These are phyloP conservation scores for Orbilia oligospora DNA, from an alignment of 2,329 filamentous ascomycete species.

Conservation along the genomic window DNA sequence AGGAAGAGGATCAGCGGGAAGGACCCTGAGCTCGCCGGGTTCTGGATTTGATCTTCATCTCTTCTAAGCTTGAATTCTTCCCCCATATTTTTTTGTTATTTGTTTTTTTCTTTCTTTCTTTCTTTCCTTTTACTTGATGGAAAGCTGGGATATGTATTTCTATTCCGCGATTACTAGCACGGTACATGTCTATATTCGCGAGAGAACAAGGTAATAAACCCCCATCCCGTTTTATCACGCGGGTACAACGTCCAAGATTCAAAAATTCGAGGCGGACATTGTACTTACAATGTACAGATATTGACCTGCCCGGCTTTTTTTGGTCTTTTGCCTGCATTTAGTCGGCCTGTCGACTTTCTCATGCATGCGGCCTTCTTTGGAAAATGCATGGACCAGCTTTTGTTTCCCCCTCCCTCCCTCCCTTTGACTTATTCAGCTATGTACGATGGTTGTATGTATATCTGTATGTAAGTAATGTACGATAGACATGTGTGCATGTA, in stretches of 20 bases:
- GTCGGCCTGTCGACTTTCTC: not conserved
- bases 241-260: slow-evolving; percentile 3
- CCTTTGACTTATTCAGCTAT: too few relatives aligned
- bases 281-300: not conserved
- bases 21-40: slow-evolving; percentile 42
- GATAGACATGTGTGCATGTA: not conserved
- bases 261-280: slow-evolving; percentile 26
- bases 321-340: not conserved
- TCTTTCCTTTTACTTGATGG: too few relatives aligned
- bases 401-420: not conserved
- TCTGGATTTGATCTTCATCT: not conserved
- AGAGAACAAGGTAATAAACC: too few relatives aligned
- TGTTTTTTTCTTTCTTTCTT: too few relatives aligned
- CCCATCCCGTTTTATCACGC: slow-evolving; percentile 20
- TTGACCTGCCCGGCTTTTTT: too few relatives aligned
- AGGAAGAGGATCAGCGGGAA: not conserved
- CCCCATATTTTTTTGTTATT: too few relatives aligned
- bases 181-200: too few relatives aligned
- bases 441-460: not conserved
- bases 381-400: not conserved
- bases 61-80: not conserved
- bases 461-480: not conserved
- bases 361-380: slow-evolving; percentile 23
- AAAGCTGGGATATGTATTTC: too few relatives aligned
- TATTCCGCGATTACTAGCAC: too few relatives aligned